Base-by-base conservation (phyloP, 2,329 filamentous ascomycete species). In the Periconia digitata region DNA sequence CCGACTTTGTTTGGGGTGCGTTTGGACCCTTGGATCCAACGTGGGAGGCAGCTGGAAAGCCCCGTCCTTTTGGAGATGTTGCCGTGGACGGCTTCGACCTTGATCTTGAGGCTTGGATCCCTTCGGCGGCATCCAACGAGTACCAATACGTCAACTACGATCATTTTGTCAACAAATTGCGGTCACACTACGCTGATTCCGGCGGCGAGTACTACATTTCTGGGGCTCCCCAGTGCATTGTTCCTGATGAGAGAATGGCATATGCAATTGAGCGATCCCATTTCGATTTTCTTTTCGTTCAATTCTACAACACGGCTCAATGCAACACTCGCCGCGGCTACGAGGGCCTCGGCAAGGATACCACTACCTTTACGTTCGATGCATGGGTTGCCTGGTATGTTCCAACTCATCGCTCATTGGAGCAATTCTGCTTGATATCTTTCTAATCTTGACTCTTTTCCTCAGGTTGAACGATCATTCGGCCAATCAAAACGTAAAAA, bases 201-300 rank as follows among this genome's bases (percentile, higher is more conserved):
- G 62, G 49, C 6, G 40, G 63, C 51, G 20, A 42, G 46, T 82
- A 74, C 67, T 81, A 79, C 53, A 75, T 81, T 53, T 79, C 78
- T 5, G 76, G 69, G 16, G 77, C 79, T 2, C 79, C 79, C n/a
- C 79, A 82, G 56, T 82, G 79, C 54, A 40, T 67, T 8, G 60
- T 76, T 18, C 77, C 78, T 2, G 79, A 82, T 55, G 55, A 57
- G 18, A 74, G 62, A 63, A 70, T 82, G 20, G 61, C 64, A n/a
- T 44, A 70, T 32, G 74, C 76, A 7, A 79, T 82, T 46, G 39
- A 49, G 15, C 68, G 68, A 27, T 67, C 76, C 8, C 51, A 53
- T 8, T 79, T 82, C 55, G 79, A 82, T 59, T 80, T 79, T 55
- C 57, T 82, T 53, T 82, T 77, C 66, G 70, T 80, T 29, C 79